Evolutionary conservation across 1,284 basidiomycete species (phyloP).

Genomic region (Austroboletus olivaceoglutinosus): DNA sequence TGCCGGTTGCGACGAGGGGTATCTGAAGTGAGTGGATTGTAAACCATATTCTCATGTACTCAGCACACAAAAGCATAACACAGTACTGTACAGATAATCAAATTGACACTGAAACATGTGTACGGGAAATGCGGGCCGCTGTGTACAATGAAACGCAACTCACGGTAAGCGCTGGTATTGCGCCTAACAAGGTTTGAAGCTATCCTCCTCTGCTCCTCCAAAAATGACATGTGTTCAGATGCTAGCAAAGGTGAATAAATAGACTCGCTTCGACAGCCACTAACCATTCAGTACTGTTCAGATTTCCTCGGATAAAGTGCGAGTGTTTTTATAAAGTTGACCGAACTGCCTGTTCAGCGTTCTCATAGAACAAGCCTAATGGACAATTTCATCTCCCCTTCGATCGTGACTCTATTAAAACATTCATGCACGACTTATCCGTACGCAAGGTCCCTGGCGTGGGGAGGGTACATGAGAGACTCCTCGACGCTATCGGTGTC

Average conservation of each 20-base stretch:
- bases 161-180: constrained; percentile 93
- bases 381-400: constrained; percentile 83
- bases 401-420: constrained; percentile 59
- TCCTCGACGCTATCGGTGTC: constrained; percentile 83
- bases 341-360: background rate
- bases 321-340: background rate
- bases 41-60: constrained; percentile 1
- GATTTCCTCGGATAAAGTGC: constrained; percentile 90
- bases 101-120: constrained; percentile 70
- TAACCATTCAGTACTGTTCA: constrained; percentile 33
- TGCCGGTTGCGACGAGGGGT: constrained; percentile 87
- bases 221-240: constrained; percentile 41
- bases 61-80: constrained; percentile 58
- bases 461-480: constrained; percentile 82
- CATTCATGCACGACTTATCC: constrained; percentile 73
- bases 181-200: constrained; percentile 71
- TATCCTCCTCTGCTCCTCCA: background rate
- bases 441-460: constrained; percentile 87
- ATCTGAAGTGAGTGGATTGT: constrained; percentile 67
- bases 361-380: constrained; percentile 83
- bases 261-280: background rate
- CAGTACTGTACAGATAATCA: constrained; percentile 67
- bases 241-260: constrained; percentile 70
- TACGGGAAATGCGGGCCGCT: constrained; percentile 69
- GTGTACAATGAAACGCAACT: constrained; percentile 77